phyloP scores from a whole-genome alignment of 495 filamentous ascomycete genomes.

The Neurospora sublineolata region DNA sequence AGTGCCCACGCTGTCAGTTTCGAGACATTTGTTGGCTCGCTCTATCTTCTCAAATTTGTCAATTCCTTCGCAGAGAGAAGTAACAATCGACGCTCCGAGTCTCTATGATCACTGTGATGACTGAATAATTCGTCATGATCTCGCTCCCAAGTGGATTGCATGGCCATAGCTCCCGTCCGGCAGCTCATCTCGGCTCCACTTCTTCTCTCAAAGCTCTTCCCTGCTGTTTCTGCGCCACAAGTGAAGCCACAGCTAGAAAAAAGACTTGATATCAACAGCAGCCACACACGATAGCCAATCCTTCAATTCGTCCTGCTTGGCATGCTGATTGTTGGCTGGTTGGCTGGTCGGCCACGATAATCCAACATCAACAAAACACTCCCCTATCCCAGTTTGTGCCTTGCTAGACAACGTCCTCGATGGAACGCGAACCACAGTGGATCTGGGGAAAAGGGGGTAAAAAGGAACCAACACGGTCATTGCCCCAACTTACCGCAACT shows the following conservation, averaged over 20 bases:
- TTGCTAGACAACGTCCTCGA: neutral
- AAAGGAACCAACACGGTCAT: neutral
- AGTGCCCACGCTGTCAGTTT: neutral
- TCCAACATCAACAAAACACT: neutral
- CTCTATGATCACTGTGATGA: neutral
- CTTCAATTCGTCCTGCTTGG: neutral
- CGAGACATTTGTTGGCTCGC: neutral
- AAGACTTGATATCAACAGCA: neutral
- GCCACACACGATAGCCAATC: neutral
- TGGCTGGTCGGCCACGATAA: neutral
- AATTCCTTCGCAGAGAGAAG: neutral
- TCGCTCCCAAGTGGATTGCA: neutral
- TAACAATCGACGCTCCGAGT: neutral
- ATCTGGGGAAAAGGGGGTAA: neutral
- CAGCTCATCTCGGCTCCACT: neutral
- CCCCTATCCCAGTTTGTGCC: neutral
- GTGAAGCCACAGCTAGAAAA: neutral
- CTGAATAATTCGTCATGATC: neutral
- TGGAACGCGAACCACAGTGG: neutral
- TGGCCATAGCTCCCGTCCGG: neutral
- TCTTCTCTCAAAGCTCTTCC: neutral
- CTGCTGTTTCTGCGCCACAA: neutral
- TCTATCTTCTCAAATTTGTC: neutral
- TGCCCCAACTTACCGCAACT: neutral
- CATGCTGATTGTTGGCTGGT: neutral